phyloP scores from a whole-genome alignment of 73 alveolate genomes.

The Stentor roeselii region DNA sequence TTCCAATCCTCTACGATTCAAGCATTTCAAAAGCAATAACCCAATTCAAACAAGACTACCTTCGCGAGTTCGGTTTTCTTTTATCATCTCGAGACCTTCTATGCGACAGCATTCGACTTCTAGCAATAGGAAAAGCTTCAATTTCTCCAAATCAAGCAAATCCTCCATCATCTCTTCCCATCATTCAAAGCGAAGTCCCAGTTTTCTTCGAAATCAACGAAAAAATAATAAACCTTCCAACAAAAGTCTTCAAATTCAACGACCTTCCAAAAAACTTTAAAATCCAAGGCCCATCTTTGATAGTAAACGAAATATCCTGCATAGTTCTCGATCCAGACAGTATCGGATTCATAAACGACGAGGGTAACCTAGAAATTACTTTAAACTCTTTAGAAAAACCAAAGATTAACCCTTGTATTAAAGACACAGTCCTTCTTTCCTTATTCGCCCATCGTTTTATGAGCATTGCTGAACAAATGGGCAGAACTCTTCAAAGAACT shows the following conservation, averaged over 20 bases:
- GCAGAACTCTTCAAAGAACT: slow-evolving; percentile 65
- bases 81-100: slow-evolving; percentile 40
- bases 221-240: slow-evolving; percentile 30
- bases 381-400: too few species aligned
- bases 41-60: slow-evolving; percentile 46
- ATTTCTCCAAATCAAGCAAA: slow-evolving; percentile 6
- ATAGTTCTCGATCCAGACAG: slow-evolving; percentile 34
- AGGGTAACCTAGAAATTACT: slow-evolving; percentile 17
- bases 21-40: neutral
- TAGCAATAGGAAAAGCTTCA: slow-evolving; percentile 37
- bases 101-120: slow-evolving; percentile 61
- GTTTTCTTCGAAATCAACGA: slow-evolving; percentile 39
- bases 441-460: slow-evolving; percentile 76
- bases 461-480: slow-evolving; percentile 95
- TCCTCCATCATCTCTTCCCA: neutral
- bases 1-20: slow-evolving; percentile 45
- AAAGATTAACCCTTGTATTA: slow-evolving; percentile 33
- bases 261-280: slow-evolving; percentile 33
- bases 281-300: slow-evolving; percentile 77
- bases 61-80: slow-evolving; percentile 76
- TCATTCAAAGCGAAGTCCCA: slow-evolving; percentile 11
- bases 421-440: slow-evolving; percentile 59
- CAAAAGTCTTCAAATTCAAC: slow-evolving; percentile 59
- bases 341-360: slow-evolving; percentile 22
- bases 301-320: slow-evolving; percentile 69